These are phyloP conservation scores for Aspergillus fijiensis DNA, from an alignment of 2,329 filamentous ascomycete species.

Conservation along the genomic window DNA sequence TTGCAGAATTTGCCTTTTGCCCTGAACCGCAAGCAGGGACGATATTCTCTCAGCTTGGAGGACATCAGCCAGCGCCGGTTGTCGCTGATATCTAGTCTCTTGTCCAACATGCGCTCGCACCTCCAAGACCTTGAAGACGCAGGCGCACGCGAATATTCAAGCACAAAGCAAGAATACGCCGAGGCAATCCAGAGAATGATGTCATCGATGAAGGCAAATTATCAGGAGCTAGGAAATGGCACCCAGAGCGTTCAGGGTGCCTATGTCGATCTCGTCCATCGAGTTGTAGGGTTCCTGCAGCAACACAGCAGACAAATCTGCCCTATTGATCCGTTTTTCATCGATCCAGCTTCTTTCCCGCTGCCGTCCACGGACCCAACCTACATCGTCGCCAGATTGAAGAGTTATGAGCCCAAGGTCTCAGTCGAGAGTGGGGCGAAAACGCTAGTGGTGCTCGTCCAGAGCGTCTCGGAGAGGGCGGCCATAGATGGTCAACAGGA, in stretches of 20 bases:
- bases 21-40: slow-evolving; percentile 33
- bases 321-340: slow-evolving; percentile 59
- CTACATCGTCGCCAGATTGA: slow-evolving; percentile 62
- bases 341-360: slow-evolving; percentile 59
- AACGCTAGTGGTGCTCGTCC: slow-evolving; percentile 58
- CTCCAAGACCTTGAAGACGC: slow-evolving; percentile 40
- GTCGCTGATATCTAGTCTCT: slow-evolving; percentile 54
- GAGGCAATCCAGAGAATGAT: slow-evolving; percentile 57
- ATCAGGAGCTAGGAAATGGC: slow-evolving; percentile 52
- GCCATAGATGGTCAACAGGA: slow-evolving; percentile 57
- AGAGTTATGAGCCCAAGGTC: slow-evolving; percentile 58
- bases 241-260: slow-evolving; percentile 44
- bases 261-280: slow-evolving; percentile 63
- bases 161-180: slow-evolving; percentile 46
- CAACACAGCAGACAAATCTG: slow-evolving; percentile 59
- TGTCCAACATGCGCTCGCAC: slow-evolving; percentile 60
- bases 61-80: slow-evolving; percentile 58
- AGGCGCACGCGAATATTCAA: slow-evolving; percentile 36
- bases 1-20: slow-evolving; percentile 60
- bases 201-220: slow-evolving; percentile 61
- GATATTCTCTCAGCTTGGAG: slow-evolving; percentile 50
- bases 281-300: slow-evolving; percentile 59
- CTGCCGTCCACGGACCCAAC: slow-evolving; percentile 60
- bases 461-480: slow-evolving; percentile 59
- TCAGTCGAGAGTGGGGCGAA: slow-evolving; percentile 51